Evolutionary conservation across 2,329 filamentous ascomycete genomes (phyloP), one percentile per base, ranked within the genome.

Genomic region (Bimuria novae-zelandiae): DNA sequence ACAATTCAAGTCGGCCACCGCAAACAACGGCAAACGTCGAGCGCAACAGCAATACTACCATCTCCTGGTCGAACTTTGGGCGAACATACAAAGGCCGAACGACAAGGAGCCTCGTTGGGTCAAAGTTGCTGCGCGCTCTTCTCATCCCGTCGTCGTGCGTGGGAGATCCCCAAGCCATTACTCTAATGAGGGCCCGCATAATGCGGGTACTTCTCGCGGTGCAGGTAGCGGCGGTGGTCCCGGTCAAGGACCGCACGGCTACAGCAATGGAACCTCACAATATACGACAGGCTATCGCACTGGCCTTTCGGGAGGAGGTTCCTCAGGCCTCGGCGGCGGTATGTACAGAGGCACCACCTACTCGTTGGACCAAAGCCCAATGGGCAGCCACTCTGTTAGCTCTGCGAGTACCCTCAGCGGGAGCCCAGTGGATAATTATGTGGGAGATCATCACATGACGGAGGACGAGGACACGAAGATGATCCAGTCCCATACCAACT

Each of bases 41-140:
- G 92, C 92, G 1, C 90, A 92, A 16, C 92, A 97, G 69, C 92
- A 96, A 64, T 96, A 92, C 72, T 96, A 95, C 67, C 90, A 94
- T 64, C 80, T 97, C n/a, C 84, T 95, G 40, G 87, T 96, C 3
- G 91, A 96, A 69, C 65, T 75, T 17, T 75, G 69, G 66, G 73
- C 70, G 7, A 74, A 75, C 36, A 54, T 75, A 5, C 71, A 72
- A 47, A 68, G 56, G 27, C 49, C 63, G 6, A 56, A 61, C 41
- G 71, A 74, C 11, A 21, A 50, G 1, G 57, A 63, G 11, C 63
- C 71, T 16, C 60, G 62, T 23, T 75, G 72, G 72, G 62, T 75
- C 46, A 74, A 72, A 50, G 54, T 75, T 23, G 72, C 70, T 19
- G 63, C 70, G 14, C 65, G 69, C 7, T 62, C 67, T 2, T 74